phyloP scores from a whole-genome alignment of 2,329 filamentous ascomycete genomes.

The Colletotrichum chrysophilum region DNA sequence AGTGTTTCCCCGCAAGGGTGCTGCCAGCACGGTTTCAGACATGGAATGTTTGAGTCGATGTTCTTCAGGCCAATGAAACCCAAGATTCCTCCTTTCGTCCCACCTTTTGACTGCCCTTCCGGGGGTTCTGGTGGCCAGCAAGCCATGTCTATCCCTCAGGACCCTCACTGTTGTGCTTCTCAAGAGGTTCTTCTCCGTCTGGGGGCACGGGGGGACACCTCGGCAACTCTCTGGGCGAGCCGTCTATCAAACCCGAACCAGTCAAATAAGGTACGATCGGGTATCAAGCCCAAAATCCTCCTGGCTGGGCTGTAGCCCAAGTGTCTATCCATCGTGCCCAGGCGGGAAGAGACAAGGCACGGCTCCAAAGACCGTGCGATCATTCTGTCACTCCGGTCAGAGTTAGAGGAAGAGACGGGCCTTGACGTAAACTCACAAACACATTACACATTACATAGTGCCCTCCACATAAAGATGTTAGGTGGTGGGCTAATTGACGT shows the following conservation, averaged over 20 bases:
- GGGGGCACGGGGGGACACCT: neutral
- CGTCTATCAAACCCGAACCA: neutral
- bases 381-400: neutral
- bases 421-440: neutral
- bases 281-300: neutral
- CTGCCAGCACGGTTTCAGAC: slow-evolving; percentile 10
- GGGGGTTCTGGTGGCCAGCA: neutral
- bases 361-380: neutral
- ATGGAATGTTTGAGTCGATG: slow-evolving; percentile 15
- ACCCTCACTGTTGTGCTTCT: neutral
- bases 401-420: neutral
- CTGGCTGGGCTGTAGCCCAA: neutral
- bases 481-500: neutral
- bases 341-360: neutral
- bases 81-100: neutral
- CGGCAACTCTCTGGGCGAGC: neutral
- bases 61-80: slow-evolving; percentile 18
- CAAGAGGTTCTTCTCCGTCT: neutral
- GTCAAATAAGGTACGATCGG: neutral
- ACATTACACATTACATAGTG: neutral
- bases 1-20: slow-evolving; percentile 4
- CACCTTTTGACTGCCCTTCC: neutral
- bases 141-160: neutral
- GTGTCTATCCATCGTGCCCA: neutral
- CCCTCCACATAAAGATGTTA: neutral